phyloP scores from a whole-genome alignment of 2,329 filamentous ascomycete species.

The Mollisiaceae sp. region DNA sequence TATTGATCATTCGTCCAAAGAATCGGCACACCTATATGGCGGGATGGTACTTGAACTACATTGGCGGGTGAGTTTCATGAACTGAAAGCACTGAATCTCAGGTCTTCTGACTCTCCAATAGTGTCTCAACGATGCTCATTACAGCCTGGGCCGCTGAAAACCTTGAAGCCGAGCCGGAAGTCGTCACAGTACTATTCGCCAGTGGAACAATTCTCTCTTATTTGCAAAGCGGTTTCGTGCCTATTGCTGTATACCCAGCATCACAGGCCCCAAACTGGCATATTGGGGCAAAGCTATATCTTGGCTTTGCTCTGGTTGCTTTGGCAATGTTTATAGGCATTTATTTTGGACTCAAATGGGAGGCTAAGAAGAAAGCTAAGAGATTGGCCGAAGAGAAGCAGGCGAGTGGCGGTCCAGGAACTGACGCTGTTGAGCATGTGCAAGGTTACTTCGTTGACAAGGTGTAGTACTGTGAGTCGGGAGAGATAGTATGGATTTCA shows the following conservation, averaged over 20 bases:
- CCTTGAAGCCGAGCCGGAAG: constrained; percentile 20
- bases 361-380: constrained; percentile 6
- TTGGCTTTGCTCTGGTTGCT: constrained; percentile 1
- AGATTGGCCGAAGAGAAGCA: no score
- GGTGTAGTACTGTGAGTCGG: no score
- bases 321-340: constrained; percentile 18
- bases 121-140: constrained; percentile 18
- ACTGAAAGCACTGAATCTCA: no score
- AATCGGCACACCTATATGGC: constrained; percentile 23
- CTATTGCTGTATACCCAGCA: constrained; percentile 17
- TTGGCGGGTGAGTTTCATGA: constrained; percentile 4
- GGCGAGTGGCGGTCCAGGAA: no score
- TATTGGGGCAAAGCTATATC: constrained; percentile 5
- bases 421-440: no score
- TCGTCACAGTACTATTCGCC: constrained; percentile 21
- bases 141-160: constrained; percentile 16
- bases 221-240: constrained; percentile 20
- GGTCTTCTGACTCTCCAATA: not conserved
- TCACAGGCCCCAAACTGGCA: constrained; percentile 12
- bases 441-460: no score
- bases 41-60: constrained; percentile 24
- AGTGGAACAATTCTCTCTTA: constrained; percentile 19
- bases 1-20: constrained; percentile 22
- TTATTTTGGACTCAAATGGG: constrained; percentile 15
- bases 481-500: no score